Evolutionary conservation across 768 basidiomycete species (phyloP), one percentile per base, ranked within the genome.

Genomic region (Panellus pusillus): DNA sequence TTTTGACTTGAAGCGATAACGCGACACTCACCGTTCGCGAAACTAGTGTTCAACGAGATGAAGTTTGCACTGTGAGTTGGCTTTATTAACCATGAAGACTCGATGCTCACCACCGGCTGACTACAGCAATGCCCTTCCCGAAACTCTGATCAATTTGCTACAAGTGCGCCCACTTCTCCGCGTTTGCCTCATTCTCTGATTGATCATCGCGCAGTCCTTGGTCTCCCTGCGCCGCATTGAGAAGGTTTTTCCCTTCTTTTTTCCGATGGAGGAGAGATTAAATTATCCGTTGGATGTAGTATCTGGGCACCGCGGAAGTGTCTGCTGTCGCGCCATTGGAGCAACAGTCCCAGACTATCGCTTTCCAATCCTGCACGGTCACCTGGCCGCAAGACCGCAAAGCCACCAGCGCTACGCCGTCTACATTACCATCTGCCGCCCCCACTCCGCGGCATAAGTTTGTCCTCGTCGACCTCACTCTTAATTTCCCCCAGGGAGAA

Each of bases 161-260:
- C 93, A 97, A 73, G 87, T 83, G 47, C 39, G 65, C 55, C 17
- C 15, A 6, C 35, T 15, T 44, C 14, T 13, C 1, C 37, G 2
- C 24, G 3, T 24, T 20, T 40, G 35, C 35, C 17, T 15, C 37
- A 44, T 42, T 15, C 2, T 47, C 37, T 29, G 29, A 18, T 44
- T 57, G 44, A 27, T 20, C 36, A 35, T 43, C 36, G 49, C 44
- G 15, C 41, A 88, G 87, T 82, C 84, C 50, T 76, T 90, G 42
- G 91, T 97, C 14, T 94, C 92, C 11, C 74, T 94, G 45, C 84
- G 89, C 15, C 90, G 94, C 46, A 94, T 97, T 55, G 93, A 95
- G 66, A 93, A 91, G 63, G 59, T 39, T 15, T 19, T 29, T 37
- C 37, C 7, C 35, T 27, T 36, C 11, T 13, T 18, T 40, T 15